Percentiles rank a stretch among this genome's conserved stretches.
phyloP scores from a whole-genome alignment of 805 yeast species.

The Hyphopichia homilentoma region DNA sequence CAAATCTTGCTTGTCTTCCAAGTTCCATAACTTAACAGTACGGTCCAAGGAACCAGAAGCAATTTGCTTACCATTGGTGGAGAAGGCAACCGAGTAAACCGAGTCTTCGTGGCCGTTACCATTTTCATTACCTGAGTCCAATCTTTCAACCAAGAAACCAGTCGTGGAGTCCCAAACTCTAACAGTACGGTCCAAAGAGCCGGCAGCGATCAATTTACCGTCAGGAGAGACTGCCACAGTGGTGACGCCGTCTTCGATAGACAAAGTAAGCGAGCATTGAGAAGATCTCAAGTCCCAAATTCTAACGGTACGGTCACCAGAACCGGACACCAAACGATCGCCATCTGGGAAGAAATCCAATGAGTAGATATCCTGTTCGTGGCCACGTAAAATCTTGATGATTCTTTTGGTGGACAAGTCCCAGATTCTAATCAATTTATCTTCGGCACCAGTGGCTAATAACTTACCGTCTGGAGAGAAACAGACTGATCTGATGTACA shows the following conservation, averaged over 20 bases:
- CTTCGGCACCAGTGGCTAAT: constrained; percentile 93
- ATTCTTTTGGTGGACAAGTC: constrained; percentile 82
- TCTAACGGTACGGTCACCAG: constrained; percentile 94
- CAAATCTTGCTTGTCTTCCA: constrained; percentile 51
- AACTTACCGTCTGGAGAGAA: constrained; percentile 91
- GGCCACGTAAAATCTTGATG: constrained; percentile 84
- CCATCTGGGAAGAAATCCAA: constrained; percentile 95
- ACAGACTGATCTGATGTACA: constrained; percentile 92
- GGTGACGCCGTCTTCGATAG: constrained; percentile 96
- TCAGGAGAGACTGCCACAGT: constrained; percentile 97
- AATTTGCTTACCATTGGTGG: constrained; percentile 86
- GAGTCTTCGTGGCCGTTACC: constrained; percentile 96
- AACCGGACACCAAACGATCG: constrained; percentile 86
- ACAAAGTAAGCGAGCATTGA: constrained; percentile 80
- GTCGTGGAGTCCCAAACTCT: constrained; percentile 95
- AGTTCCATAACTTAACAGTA: constrained; percentile 93
- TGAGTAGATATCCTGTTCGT: constrained; percentile 96
- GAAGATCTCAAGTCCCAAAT: constrained; percentile 94
- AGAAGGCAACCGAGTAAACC: constrained; percentile 90
- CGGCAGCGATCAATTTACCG: constrained; percentile 92
- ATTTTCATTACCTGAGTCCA: constrained; percentile 82
- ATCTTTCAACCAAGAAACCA: constrained; percentile 86
- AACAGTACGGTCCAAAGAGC: constrained; percentile 91
- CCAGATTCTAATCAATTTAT: constrained; percentile 91
- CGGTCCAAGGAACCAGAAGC: constrained; percentile 94